Evolutionary conservation across 441 rosid species (phyloP), one percentile per base, ranked within the genome.

Genomic region (Monsonia emarginata): DNA sequence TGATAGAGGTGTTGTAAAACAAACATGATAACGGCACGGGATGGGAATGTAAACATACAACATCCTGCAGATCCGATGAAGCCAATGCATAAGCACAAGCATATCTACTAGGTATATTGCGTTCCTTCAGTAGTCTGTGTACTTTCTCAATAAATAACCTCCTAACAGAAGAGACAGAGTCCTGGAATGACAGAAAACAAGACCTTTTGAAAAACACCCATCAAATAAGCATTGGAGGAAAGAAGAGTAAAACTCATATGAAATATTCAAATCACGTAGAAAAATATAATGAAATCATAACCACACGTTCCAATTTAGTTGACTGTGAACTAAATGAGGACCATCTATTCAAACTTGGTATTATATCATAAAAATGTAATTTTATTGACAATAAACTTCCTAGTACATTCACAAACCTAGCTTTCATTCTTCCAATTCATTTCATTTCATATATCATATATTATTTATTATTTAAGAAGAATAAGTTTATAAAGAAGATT

Each of bases 1-100:
- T 48, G 69, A 66, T 44, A 65, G 11, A 77, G 30, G 28, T 26
- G 60, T 24, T 42, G 11, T 27, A 18, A 54, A 40, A 27, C 42
- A 64, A 38, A 75, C 22, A 4, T 3, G 50, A 67, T 46, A 67
- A 64, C 22, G 10, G 32, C 61, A 67, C 27, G 67, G 26, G 67
- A 27, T 34, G 65, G 63, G 72, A 66, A 65, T 27, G 70, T 64
- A 74, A 72, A 61, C 78, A 73, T 85, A 89, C 97, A 72, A 80
- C 83, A 77, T 84, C 83, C 60, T 74, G 95, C 66, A 86, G 83
- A 75, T 84, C 97, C 76, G 76, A 73, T 61, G 80, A n/a, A 69
- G 88, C 86, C 80, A 91, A 76, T 25, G 89, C 84, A 70, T 88
- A 88, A 48, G 88, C 87, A 78, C 96, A 91, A 31, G 99, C 96